Evolutionary conservation across 2,329 filamentous ascomycete species (phyloP).

Genomic region (Epichloe festucae): DNA sequence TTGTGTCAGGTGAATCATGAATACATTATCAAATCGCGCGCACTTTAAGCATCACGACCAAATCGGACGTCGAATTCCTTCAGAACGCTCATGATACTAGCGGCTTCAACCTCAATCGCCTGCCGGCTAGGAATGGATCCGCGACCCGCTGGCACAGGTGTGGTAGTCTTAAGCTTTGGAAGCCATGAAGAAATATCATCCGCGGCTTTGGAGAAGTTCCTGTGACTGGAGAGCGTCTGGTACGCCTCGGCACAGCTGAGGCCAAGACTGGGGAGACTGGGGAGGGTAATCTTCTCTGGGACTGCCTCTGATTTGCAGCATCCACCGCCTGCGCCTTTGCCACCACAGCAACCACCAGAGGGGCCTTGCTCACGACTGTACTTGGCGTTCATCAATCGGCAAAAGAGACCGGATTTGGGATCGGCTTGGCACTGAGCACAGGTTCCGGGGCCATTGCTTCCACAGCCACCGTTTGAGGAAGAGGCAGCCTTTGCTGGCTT

Average conservation of each 20-base stretch:
- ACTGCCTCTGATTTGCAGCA: constrained; percentile 43
- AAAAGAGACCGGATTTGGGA: constrained; percentile 71
- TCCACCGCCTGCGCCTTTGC: constrained; percentile 43
- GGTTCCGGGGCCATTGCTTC: constrained; percentile 60
- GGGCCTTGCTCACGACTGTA: constrained; percentile 30
- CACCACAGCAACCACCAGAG: constrained; percentile 43
- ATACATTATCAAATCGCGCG: background rate
- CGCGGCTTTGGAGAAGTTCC: constrained; percentile 59
- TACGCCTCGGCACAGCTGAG: constrained; percentile 67
- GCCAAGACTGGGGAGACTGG: constrained; percentile 36
- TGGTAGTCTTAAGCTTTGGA: constrained; percentile 54
- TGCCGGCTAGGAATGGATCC: constrained; percentile 28
- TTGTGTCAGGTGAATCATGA: background rate
- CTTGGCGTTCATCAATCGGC: constrained; percentile 63
- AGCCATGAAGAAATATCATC: constrained; percentile 67
- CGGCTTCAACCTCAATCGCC: constrained; percentile 67
- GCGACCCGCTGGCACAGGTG: constrained; percentile 17
- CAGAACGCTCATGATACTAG: constrained; percentile 75
- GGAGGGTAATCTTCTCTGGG: constrained; percentile 23
- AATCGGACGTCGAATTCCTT: constrained; percentile 71
- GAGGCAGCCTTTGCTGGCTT: constrained; percentile 14
- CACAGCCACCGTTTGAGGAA: constrained; percentile 29
- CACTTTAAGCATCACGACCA: constrained; percentile 28
- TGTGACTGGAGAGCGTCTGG: constrained; percentile 64
- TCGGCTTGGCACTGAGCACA: constrained; percentile 68